Conservation (phyloP, 331 rosid genomes). For the Quercus phellos region DNA sequence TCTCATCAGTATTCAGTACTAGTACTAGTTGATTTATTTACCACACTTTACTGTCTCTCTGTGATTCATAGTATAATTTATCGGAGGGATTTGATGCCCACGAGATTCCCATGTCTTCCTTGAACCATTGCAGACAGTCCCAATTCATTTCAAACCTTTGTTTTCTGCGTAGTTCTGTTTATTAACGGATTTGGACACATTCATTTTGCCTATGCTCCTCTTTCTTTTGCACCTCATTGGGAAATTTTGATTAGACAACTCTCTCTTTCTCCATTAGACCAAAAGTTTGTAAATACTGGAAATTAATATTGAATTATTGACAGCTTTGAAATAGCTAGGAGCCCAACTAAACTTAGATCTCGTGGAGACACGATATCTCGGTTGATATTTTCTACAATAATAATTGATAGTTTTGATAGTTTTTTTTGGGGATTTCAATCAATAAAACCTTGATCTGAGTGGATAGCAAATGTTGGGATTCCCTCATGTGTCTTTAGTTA, state of each 20-base stretch:
- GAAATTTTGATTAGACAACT: slow-evolving; percentile 35
- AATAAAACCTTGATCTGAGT: too few relatives aligned
- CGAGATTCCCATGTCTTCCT: slow-evolving; percentile 41
- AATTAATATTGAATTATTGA: too few relatives aligned
- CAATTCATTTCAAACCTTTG: slow-evolving; percentile 21
- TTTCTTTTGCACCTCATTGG: slow-evolving; percentile 30
- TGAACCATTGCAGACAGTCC: slow-evolving; percentile 14
- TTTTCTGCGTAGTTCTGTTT: slow-evolving; percentile 45
- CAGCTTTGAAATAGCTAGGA: too few relatives aligned
- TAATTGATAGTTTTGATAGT: too few relatives aligned
- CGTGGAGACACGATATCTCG: too few relatives aligned
- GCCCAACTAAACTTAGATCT: too few relatives aligned
- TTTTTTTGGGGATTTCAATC: too few relatives aligned
- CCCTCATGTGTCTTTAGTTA: too few relatives aligned
- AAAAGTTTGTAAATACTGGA: too few relatives aligned
- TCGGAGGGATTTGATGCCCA: neutral
- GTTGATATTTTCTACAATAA: too few relatives aligned
- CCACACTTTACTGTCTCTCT: neutral
- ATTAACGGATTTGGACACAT: slow-evolving; percentile 59
- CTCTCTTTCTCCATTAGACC: neutral
- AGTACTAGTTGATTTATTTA: neutral
- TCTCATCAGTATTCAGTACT: neutral
- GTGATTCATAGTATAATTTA: neutral
- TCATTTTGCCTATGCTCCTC: slow-evolving; percentile 37
- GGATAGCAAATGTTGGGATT: too few relatives aligned